Base-by-base conservation (phyloP, 805 yeast species). In the Spencermartinsiella europaea region DNA sequence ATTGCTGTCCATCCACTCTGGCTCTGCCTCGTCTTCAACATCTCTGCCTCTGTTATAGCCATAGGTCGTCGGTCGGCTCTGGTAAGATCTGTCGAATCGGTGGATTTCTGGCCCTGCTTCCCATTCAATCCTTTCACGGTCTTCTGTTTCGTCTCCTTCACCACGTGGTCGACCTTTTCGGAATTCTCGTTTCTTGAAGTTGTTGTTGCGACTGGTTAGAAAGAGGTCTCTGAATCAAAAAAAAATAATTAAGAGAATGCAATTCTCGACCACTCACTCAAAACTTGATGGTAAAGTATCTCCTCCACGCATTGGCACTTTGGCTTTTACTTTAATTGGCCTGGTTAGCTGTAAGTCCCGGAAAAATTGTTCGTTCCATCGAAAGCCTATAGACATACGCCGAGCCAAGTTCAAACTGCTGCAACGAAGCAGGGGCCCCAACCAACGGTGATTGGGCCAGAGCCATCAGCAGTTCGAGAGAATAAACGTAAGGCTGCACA, bases 381-480 rank as follows among this genome's bases (percentile, higher is more conserved):
- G 10, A 12, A 25, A 25, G 7, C 12, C 31, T 25, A 25, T 15
- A n/a, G 21, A 22, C 20, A 21, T 3, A 19, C 33, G 22, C 20
- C 28, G 38, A 21, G 5, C 38, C 33, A 4, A 46, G 46, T 8
- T 46, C 46, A 31, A 46, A 19, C 3, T 43, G 16, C 17, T 35
- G 38, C 10, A 51, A 22, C 15, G 38, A 49, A 10, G 33, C 42
- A n/a, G 55, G 55, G 4, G 44, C 28, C 16, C 15, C 31, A 10
- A 51, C 50, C 42, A 51, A 31, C 10, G 52, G 55, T 16, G 52
- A 48, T 19, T 42, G 45, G 21, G 55, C 47, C 40, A 51, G 40
- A 17, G n/a, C 49, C 40, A 45, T 17, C 27, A 51, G 40, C 3
- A 42, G 37, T 8, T 49, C 50, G 5, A 46, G 28, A 5, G 48